Evolutionary conservation across 805 yeast genomes (phyloP).

Genomic region (Komagataella populi): DNA sequence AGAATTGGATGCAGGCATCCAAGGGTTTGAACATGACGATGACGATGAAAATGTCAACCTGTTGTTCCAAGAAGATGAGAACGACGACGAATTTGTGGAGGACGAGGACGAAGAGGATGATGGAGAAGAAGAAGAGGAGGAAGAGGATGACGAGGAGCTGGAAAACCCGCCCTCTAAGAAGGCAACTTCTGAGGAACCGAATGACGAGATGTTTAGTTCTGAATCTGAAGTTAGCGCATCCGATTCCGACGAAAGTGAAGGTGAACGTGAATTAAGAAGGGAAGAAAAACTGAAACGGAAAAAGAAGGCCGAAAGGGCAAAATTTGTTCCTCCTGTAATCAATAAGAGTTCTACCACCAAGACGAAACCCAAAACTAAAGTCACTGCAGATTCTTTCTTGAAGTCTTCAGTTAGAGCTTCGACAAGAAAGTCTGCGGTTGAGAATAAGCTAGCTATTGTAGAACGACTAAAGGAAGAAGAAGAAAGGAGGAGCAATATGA

Average conservation of each 20-base stretch:
- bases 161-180: slow-evolving; percentile 18
- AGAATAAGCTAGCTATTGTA: slow-evolving; percentile 64
- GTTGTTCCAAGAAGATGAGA: slow-evolving; percentile 51
- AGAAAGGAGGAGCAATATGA: slow-evolving; percentile 26
- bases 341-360: slow-evolving; percentile 6
- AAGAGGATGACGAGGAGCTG: slow-evolving; percentile 5
- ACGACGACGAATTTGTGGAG: slow-evolving; percentile 33
- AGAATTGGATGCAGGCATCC: slow-evolving; percentile 30
- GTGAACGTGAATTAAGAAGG: slow-evolving; percentile 21
- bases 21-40: slow-evolving; percentile 25
- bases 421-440: slow-evolving; percentile 63
- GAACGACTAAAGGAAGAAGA: slow-evolving; percentile 61
- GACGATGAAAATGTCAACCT: slow-evolving; percentile 70
- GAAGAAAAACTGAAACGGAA: slow-evolving; percentile 13
- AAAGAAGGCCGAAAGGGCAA: slow-evolving; percentile 40
- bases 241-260: slow-evolving; percentile 45
- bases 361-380: slow-evolving; percentile 17
- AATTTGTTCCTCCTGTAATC: slow-evolving; percentile 1
- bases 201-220: slow-evolving; percentile 33
- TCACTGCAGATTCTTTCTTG: slow-evolving; percentile 4
- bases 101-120: slow-evolving; percentile 17
- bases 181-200: slow-evolving; percentile 12
- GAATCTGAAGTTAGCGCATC: slow-evolving; percentile 38
- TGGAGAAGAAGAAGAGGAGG: slow-evolving; percentile 13
- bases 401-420: slow-evolving; percentile 52